These are phyloP conservation scores for Cryptosporidium tyzzeri DNA, from an alignment of 169 alveolate genomes.

Conservation along the genomic window DNA sequence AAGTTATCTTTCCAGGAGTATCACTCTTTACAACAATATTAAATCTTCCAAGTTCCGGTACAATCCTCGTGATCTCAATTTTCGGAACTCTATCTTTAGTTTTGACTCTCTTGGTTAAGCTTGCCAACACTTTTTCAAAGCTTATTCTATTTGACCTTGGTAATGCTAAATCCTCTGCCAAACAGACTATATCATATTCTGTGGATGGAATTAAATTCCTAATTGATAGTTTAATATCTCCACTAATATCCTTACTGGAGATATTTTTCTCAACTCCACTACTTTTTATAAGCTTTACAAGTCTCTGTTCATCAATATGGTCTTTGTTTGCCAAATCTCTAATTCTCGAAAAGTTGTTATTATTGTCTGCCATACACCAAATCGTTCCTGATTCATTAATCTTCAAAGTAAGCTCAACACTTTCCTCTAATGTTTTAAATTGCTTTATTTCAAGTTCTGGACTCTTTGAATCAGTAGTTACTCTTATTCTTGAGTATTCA, in stretches of 20 bases:
- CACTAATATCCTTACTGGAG: conserved; percentile 7
- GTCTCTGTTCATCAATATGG: conserved; percentile 12
- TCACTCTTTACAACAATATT: conserved; percentile 76
- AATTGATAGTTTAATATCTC: conserved; percentile 16
- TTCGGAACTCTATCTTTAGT: conserved; percentile 80
- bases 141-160: conserved; percentile 78
- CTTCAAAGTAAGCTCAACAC: conserved; percentile 33
- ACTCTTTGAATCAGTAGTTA: conserved; percentile 53
- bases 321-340: not conserved
- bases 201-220: conserved; percentile 77
- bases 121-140: conserved; percentile 47
- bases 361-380: conserved; percentile 49
- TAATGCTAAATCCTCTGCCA: conserved; percentile 80
- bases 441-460: conserved; percentile 59
- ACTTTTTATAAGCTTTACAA: conserved; percentile 39
- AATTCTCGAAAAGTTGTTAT: conserved; percentile 19
- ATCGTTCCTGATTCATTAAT: conserved; percentile 47
- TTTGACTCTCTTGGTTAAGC: conserved; percentile 37
- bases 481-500: conserved; percentile 77
- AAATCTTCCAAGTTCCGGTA: conserved; percentile 78
- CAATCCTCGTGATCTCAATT: conserved; percentile 60
- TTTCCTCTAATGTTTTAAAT: conserved; percentile 55
- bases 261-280: conserved; percentile 32
- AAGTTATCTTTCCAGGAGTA: conserved; percentile 80
- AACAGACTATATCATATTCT: conserved; percentile 75